Base-by-base conservation (phyloP, 83 land plant species). In the Diphasiastrum complanatum region DNA sequence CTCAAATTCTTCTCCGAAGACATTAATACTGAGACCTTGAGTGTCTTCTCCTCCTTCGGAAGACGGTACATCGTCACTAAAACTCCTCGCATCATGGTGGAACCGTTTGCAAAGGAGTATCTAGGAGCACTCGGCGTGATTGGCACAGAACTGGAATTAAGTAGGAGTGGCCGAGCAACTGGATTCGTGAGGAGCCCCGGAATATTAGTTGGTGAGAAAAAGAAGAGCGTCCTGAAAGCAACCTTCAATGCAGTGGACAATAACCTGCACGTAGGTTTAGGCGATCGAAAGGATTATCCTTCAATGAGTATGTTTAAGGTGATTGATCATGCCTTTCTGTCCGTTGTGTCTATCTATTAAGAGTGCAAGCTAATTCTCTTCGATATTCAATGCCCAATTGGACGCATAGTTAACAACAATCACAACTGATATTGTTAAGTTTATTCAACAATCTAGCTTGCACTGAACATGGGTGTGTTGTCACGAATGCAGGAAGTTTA, bases 81-180 rank as follows among this genome's bases (percentile, higher is more conserved):
- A 24, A 5, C 23, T 6, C 51, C 51, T 4, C 51, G 18, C 23
- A 48, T 48, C 51, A 48, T 48, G 51, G 51, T 48, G 6, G 51
- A 48, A 24, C 51, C 51, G n/a, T 48, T 48, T 48, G 51, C 51
- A 48, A 40, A 40, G 16, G 23, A 24, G 23, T 48, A 48, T 24
- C 51, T 48, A 18, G 51, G 51, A 6, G 51, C 51, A 18, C 6
- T 18, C 18, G 5, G n/a, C 5, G 18, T 48, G 18, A 18, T 48
- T 6, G 51, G 51, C 6, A 48, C 51, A 6, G 51, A 24, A 18
- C n/a, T 48, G n/a, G n/a, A n/a, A 6, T 6, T 24, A 24, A 48
- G 51, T 24, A 18, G 4, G 23, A 48, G 51, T 18, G 51, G 51
- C 5, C n/a, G 51, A 48, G 51, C 51, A 6, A 48, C 51, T 5